phyloP scores from a whole-genome alignment of 495 filamentous ascomycete genomes.

The Aspergillus nidulans region DNA sequence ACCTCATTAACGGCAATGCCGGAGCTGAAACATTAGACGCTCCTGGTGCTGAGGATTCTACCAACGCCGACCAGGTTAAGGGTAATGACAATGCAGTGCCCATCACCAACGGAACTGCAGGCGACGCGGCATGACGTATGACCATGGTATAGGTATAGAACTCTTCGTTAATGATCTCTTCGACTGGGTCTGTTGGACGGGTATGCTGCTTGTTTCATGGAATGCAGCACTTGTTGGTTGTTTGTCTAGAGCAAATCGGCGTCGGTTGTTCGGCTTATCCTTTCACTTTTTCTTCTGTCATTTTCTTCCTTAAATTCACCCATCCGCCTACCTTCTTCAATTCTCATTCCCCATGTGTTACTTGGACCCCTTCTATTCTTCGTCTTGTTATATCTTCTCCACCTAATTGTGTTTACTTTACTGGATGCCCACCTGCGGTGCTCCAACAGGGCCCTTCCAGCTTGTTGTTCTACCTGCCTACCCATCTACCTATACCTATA shows the following conservation, averaged over 20 bases:
- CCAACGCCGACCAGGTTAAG: slow-evolving; percentile 9
- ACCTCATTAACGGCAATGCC: slow-evolving; percentile 10
- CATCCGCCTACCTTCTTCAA: not conserved
- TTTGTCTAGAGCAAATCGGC: not conserved
- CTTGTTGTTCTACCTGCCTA: not conserved
- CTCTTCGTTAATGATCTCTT: not conserved
- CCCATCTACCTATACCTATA: too few relatives aligned
- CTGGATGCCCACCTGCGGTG: not conserved
- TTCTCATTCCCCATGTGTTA: not conserved
- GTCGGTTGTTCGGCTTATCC: not conserved
- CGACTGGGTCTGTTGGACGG: not conserved
- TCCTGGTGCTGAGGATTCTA: slow-evolving; percentile 6
- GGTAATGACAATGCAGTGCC: slow-evolving; percentile 13
- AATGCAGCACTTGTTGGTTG: not conserved
- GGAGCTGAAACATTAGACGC: slow-evolving; percentile 7
- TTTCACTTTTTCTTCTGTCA: not conserved
- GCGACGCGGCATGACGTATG: slow-evolving; percentile 25
- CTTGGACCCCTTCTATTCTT: not conserved
- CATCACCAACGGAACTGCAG: slow-evolving; percentile 33
- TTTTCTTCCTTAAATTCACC: not conserved
- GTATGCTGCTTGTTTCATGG: not conserved
- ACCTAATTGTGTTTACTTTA: not conserved
- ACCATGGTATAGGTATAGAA: not conserved
- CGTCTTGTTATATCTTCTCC: slow-evolving; percentile 1
- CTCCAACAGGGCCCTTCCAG: not conserved